Evolutionary conservation across 225 moss, liverwort and hornwort genomes (phyloP), one percentile per base, ranked within the genome.

Genomic region (Neckera pumila): DNA sequence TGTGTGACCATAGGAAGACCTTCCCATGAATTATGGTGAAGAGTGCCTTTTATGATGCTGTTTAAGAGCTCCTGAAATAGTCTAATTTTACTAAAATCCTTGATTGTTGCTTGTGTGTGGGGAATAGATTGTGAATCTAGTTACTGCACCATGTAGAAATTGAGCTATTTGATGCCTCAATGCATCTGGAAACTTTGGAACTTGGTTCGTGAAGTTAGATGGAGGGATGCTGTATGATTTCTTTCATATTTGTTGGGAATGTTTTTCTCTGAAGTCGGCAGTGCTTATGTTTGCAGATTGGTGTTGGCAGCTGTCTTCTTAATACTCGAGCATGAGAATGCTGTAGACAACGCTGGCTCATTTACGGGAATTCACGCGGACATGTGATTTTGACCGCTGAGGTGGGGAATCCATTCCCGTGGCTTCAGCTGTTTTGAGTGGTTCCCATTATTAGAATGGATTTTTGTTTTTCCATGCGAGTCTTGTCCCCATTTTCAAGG

Each of bases 231-330:
- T 42, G 22, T 59, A 33, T 82, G 47, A 25, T 63, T 57, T 16
- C 65, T 80, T 80, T 87, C 18, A 34, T 43, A 34, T 72, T 21
- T 70, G 38, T 74, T 72, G 43, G 60, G 60, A 89, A 80, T 63
- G 64, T 45, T 47, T 54, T 43, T 79, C 80, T 69, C 75, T 91
- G 45, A 84, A 83, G 30, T 21, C 34, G 38, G 54, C 17, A 76
- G 84, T 90, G 88, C 60, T 87, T 27, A 34, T 89, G 86, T 47
- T 90, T 87, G 91, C 92, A 93, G 93, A 85, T 90, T 94, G 91
- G 94, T 94, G 82, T 88, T 94, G 87, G 79, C 94, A 69, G 94
- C 94, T 85, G 94, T 94, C 61, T 90, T 58, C 65, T 85, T 94
- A 83, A 94, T 94, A 84, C 88, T 94, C 72, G 94, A 94, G 87